phyloP scores from a whole-genome alignment of 75 land plant species.

The Pinus taeda region DNA sequence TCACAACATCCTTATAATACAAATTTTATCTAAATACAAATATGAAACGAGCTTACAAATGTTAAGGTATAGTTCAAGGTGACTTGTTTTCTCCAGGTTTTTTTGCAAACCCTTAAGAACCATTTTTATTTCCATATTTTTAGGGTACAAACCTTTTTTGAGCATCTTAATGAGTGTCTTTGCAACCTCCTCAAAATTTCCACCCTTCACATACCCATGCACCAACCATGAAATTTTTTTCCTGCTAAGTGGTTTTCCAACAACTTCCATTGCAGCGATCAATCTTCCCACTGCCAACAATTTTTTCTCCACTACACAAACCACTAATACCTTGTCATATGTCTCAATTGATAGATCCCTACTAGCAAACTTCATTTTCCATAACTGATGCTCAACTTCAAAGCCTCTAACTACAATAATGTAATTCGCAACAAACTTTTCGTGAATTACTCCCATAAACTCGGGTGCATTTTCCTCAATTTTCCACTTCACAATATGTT shows the following conservation, averaged over 20 bases:
- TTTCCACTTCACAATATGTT: no score
- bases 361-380: no score
- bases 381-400: no score
- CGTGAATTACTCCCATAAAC: no score
- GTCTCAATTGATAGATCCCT: constrained; percentile 58
- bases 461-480: no score
- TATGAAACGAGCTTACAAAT: constrained; percentile 67
- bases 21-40: constrained; percentile 64
- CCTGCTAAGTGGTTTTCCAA: constrained; percentile 36
- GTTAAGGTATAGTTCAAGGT: constrained; percentile 42
- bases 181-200: constrained; percentile 57
- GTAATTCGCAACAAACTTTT: no score
- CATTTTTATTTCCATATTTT: constrained; percentile 57
- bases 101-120: constrained; percentile 66
- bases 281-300: constrained; percentile 41
- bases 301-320: constrained; percentile 77
- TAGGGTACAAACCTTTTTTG: constrained; percentile 57
- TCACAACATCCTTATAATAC: constrained; percentile 68
- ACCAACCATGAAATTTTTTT: constrained; percentile 68
- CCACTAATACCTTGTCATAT: constrained; percentile 69
- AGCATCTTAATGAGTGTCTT: constrained; percentile 62
- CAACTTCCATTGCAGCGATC: constrained; percentile 46
- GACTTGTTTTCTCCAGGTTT: constrained; percentile 28
- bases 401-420: no score
- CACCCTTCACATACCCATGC: constrained; percentile 81